phyloP scores from a whole-genome alignment of 768 basidiomycete genomes.

The Rhizopogon sp. region DNA sequence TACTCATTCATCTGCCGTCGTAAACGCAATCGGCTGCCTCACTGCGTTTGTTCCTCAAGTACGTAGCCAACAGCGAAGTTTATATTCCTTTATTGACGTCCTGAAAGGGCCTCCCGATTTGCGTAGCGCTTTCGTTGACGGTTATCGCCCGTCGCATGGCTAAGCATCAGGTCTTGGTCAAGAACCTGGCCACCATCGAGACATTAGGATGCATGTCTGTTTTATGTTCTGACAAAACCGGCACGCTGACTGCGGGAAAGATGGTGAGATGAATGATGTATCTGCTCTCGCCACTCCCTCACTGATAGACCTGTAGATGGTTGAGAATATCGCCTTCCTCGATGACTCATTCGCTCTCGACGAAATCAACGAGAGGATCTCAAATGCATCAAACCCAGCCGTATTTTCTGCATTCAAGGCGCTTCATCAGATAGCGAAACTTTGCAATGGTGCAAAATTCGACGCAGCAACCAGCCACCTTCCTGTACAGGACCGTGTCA shows the following conservation, averaged over 20 bases:
- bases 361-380: conserved; percentile 8
- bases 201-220: conserved; percentile 59
- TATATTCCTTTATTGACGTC: conserved; percentile 49
- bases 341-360: conserved; percentile 12
- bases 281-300: background rate
- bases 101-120: conserved; percentile 50
- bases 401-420: conserved; percentile 14
- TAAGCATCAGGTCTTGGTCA: conserved; percentile 48
- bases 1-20: conserved; percentile 35
- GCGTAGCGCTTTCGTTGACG: conserved; percentile 50
- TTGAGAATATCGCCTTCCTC: conserved; percentile 27
- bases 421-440: conserved; percentile 31
- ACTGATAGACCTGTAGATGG: conserved; percentile 14
- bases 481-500: conserved; percentile 13
- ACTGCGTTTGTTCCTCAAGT: conserved; percentile 37
- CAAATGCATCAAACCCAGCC: conserved; percentile 5
- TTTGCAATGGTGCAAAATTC: conserved; percentile 50
- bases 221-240: conserved; percentile 53
- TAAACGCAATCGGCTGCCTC: conserved; percentile 28
- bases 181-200: conserved; percentile 61
- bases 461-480: conserved; percentile 15
- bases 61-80: conserved; percentile 40
- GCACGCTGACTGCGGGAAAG: conserved; percentile 46
- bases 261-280: conserved; percentile 24
- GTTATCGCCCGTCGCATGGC: conserved; percentile 39